Evolutionary conservation across 177 flowering plant species (phyloP).

Genomic region (Telopea speciosissima): DNA sequence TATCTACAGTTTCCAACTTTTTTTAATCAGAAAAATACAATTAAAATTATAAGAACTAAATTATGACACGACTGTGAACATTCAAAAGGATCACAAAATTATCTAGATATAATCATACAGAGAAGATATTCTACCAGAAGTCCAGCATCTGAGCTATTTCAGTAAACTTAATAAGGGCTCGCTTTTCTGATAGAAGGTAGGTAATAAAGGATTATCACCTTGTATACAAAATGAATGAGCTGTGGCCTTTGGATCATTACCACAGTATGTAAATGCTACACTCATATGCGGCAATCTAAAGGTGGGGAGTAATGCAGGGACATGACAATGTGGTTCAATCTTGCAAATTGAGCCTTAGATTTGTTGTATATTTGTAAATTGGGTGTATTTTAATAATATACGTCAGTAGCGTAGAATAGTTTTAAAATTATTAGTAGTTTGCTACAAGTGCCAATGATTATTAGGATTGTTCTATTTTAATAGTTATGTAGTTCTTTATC

Average conservation of each 20-base stretch:
- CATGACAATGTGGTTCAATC: too few species aligned
- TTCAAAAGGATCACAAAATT: not conserved
- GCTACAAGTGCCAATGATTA: too few species aligned
- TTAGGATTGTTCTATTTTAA: too few species aligned
- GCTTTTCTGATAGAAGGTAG: not conserved
- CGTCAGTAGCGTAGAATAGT: too few species aligned
- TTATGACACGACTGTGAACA: not conserved
- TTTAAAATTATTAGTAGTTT: too few species aligned
- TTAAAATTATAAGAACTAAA: not conserved
- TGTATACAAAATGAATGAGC: not conserved
- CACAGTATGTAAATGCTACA: not conserved
- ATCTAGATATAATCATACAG: not conserved
- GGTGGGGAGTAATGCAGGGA: too few species aligned
- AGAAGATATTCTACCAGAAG: not conserved
- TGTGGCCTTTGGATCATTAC: not conserved
- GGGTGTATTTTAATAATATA: too few species aligned
- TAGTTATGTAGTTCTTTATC: too few species aligned
- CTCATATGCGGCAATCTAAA: not conserved
- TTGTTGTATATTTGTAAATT: too few species aligned
- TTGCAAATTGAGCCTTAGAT: too few species aligned
- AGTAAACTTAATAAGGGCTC: not conserved
- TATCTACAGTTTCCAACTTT: constrained; percentile 30
- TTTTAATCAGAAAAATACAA: not conserved
- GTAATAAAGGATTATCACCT: not conserved
- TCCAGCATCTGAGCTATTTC: not conserved